phyloP scores from a whole-genome alignment of 1,284 basidiomycete species.

The Mycosarcoma mackinlayi region DNA sequence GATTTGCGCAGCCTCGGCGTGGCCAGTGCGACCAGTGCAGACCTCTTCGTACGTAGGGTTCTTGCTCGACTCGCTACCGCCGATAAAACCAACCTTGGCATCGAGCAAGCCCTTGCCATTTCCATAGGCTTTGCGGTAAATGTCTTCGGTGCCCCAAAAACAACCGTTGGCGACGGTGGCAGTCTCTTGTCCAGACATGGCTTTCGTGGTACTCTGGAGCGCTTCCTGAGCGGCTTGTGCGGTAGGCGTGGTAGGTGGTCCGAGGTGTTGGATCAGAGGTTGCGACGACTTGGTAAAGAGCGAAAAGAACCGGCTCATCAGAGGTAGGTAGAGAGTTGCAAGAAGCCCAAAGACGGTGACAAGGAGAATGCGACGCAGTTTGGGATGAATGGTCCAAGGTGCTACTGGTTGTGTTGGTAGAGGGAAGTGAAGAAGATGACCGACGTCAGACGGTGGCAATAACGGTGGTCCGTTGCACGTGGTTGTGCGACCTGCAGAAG shows the following conservation, averaged over 20 bases:
- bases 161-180: slow-evolving; percentile 62
- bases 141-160: slow-evolving; percentile 67
- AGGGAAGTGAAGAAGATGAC: background rate
- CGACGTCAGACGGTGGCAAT: background rate
- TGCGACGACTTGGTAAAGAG: slow-evolving; percentile 48
- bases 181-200: slow-evolving; percentile 43
- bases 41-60: slow-evolving; percentile 77
- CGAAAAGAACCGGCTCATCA: slow-evolving; percentile 56
- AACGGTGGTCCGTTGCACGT: too few relatives aligned
- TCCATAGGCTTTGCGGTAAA: slow-evolving; percentile 62
- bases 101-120: slow-evolving; percentile 64
- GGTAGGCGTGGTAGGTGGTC: slow-evolving; percentile 46
- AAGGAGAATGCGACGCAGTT: slow-evolving; percentile 29
- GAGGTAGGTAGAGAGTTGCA: slow-evolving; percentile 21
- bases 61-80: slow-evolving; percentile 59
- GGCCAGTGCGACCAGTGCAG: slow-evolving; percentile 78
- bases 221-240: slow-evolving; percentile 49
- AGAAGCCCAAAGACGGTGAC: slow-evolving; percentile 14
- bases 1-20: slow-evolving; percentile 88
- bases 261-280: slow-evolving; percentile 49
- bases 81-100: slow-evolving; percentile 63
- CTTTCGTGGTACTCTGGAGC: slow-evolving; percentile 9
- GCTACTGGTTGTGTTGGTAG: background rate
- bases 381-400: slow-evolving; percentile 11
- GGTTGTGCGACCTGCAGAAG: background rate